Evolutionary conservation across 306 rosid species (phyloP).

Genomic region (Sphenostylis stenocarpa): DNA sequence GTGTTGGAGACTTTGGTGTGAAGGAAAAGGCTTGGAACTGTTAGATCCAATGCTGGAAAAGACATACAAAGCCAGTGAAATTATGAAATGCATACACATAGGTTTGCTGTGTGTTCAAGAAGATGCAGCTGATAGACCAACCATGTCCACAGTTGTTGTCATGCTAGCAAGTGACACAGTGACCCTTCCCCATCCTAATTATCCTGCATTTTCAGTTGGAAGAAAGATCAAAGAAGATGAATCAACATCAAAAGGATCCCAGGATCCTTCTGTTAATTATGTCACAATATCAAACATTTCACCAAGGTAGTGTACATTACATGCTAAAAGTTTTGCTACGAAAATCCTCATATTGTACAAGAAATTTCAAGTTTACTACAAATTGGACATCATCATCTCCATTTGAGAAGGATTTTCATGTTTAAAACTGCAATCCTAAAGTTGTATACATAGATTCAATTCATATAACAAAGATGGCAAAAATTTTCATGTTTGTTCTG

Average conservation of each 20-base stretch:
- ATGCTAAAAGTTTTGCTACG: neutral
- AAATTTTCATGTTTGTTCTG: too few species aligned
- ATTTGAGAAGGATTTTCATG: neutral
- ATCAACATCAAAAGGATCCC: constrained; percentile 31
- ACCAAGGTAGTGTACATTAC: constrained; percentile 13
- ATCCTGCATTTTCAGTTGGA: constrained; percentile 49
- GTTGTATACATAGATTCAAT: neutral
- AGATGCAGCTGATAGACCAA: constrained; percentile 53
- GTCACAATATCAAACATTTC: constrained; percentile 29
- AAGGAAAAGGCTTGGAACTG: constrained; percentile 43
- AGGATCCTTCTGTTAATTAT: constrained; percentile 32
- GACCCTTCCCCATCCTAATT: constrained; percentile 46
- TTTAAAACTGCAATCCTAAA: neutral
- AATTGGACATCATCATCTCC: neutral
- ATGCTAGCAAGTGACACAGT: constrained; percentile 44
- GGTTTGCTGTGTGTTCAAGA: constrained; percentile 61
- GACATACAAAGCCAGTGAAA: constrained; percentile 24
- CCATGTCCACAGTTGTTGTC: constrained; percentile 50
- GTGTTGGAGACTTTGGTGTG: constrained; percentile 62
- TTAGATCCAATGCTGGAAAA: constrained; percentile 45
- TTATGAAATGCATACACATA: constrained; percentile 44
- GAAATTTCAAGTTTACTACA: neutral
- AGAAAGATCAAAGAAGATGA: constrained; percentile 2
- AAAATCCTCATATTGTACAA: neutral
- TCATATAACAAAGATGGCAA: too few species aligned